Conservation (phyloP, 2,329 filamentous ascomycete genomes). For the Calonectria pauciramosa region DNA sequence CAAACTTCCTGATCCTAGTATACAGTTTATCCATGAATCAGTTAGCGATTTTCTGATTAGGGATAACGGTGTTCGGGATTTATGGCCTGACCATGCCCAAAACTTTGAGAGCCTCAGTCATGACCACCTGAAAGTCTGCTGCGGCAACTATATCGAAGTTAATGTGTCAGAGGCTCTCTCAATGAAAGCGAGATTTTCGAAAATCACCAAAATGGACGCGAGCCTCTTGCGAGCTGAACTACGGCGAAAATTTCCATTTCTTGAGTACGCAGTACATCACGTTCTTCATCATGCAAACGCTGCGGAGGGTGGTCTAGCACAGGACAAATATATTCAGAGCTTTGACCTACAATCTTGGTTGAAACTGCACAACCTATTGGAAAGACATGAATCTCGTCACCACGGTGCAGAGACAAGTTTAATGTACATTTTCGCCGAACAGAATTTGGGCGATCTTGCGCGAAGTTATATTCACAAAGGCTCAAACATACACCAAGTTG, state of each 20-base stretch:
- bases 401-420: slow-evolving; percentile 37
- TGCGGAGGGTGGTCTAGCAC: slow-evolving; percentile 47
- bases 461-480: too few relatives aligned
- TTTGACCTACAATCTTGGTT: slow-evolving; percentile 43
- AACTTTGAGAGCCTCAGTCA: background rate
- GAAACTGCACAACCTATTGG: slow-evolving; percentile 49
- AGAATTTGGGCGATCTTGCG: slow-evolving; percentile 11
- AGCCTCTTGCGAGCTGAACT: too few relatives aligned
- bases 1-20: background rate
- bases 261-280: slow-evolving; percentile 59
- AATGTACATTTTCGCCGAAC: slow-evolving; percentile 54
- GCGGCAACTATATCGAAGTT: background rate
- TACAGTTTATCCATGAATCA: background rate
- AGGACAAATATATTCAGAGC: slow-evolving; percentile 49
- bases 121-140: background rate
- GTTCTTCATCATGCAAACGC: slow-evolving; percentile 58
- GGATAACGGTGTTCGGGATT: background rate
- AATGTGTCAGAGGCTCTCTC: background rate
- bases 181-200: too few relatives aligned
- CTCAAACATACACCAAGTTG: too few relatives aligned
- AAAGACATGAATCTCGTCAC: slow-evolving; percentile 41
- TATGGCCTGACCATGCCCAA: background rate
- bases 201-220: too few relatives aligned
- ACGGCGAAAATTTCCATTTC: slow-evolving; percentile 52
- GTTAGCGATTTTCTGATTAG: background rate